Base-by-base conservation (phyloP, 2,329 filamentous ascomycete species). In the Verticillium isaacii region DNA sequence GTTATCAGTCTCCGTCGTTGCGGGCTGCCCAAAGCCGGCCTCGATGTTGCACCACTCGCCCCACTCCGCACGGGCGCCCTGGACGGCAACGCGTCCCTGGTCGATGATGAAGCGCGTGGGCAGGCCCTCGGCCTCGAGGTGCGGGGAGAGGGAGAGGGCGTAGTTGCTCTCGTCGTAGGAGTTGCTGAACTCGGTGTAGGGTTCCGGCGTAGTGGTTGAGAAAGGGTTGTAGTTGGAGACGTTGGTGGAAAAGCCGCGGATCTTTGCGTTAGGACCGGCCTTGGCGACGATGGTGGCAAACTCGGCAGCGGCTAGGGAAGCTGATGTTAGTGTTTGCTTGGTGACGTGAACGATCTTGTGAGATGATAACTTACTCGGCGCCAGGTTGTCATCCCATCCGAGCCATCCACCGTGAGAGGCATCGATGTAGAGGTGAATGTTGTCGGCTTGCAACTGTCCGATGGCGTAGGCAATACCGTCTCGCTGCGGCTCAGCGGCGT, bases 31-130 rank as follows among this genome's bases (percentile, higher is more conserved):
- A 54, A 77, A 79, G 1, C 77, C 77, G 4, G 77, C 71, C 6
- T 69, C 71, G 58, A 78, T 72, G 61, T 80, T 80, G 68, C 78
- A 80, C 78, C 78, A 80, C 59, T 78, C 75, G 8, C 77, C 75
- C 75, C 77, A 78, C 52, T 73, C 71, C 59, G 69, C 61, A 5
- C 77, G 70, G 9, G 71, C 71, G n/a, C 73, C 76, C 5, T 73
- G 72, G 1, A 71, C 62, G 1, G 72, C 73, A 2, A 77, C 74
- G 23, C 78, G 75, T 55, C 78, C 77, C 66, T 78, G 76, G 65
- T 80, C 78, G 66, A 80, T 70, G 68, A 80, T 79, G 72, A 80
- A 80, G 62, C 73, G 70, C 4, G 76, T 66, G 1, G 78, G 78
- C 17, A 80, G 71, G 4, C 76, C 77, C 55, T 71, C 68, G 12